Evolutionary conservation across 1,139 yeast species (phyloP), one percentile per base, ranked within the genome.

Genomic region (Pichiaceae sp.): DNA sequence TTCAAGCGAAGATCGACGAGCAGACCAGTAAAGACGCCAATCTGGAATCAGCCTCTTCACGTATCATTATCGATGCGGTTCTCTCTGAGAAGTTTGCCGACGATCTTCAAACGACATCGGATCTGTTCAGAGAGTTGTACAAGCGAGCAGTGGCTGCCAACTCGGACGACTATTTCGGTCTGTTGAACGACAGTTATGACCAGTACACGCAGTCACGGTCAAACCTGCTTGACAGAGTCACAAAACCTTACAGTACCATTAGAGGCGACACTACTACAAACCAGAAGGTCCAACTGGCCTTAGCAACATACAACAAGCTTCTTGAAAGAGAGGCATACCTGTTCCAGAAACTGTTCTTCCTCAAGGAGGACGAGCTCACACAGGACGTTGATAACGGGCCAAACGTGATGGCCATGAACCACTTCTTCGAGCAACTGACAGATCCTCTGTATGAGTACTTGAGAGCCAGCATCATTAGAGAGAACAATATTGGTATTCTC

Each of bases 371-470:
- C 4, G 42, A 44, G 11, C 42, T 45, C 3, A 45, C 43, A 5
- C 38, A 37, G 3, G 31, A 31, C 3, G 21, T 45, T 11, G 54
- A 53, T 31, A 57, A 58, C 36, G 33, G 47, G 5, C 42, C 44
- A 12, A 54, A 53, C 33, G 32, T 46, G 26, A 39, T 46, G 17
- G 48, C 51, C 18, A 59, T 78, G 38, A 64, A 68, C 43, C 60
- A 62, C 11, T 85, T 85, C 75, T 70, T 83, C 41, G 71, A 68
- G 32, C 68, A 65, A 23, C 49, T 83, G 4, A 64, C 85, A 31
- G 95, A 86, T 32, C 93, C 95, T 0, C 61, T 89, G 20, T 82
- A 86, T 50, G 93, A 84, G 46, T 59, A 67, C 2, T 57, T 85
- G 24, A 67, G 96, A 42, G 72, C 77, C 40, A 64, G 71, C 34